These are phyloP conservation scores for Candida andamanensis DNA, from an alignment of 805 yeast genomes.

Conservation along the genomic window DNA sequence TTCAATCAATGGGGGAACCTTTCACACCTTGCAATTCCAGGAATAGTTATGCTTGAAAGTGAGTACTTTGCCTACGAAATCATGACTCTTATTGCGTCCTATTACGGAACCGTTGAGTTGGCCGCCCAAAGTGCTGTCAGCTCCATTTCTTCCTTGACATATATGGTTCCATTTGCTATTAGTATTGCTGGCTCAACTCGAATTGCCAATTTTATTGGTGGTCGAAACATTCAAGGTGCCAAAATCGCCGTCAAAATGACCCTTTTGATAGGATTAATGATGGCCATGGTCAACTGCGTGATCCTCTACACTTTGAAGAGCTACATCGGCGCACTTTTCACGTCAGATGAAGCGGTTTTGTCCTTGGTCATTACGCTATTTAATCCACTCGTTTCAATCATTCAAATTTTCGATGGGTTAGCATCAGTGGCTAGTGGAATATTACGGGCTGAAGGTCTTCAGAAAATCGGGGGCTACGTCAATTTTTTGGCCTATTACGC, in stretches of 20 bases:
- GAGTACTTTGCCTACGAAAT: slow-evolving; percentile 44
- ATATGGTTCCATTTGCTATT: slow-evolving; percentile 44
- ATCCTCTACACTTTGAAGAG: slow-evolving; percentile 42
- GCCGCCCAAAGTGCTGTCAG: slow-evolving; percentile 51
- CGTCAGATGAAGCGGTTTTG: slow-evolving; percentile 56
- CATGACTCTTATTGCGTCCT: slow-evolving; percentile 41
- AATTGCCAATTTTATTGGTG: slow-evolving; percentile 43
- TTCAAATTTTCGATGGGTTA: slow-evolving; percentile 65
- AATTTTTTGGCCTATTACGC: slow-evolving; percentile 69
- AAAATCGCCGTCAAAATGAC: slow-evolving; percentile 30
- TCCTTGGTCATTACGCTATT: slow-evolving; percentile 47
- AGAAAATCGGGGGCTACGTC: slow-evolving; percentile 64
- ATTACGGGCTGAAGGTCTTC: slow-evolving; percentile 72
- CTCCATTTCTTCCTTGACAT: slow-evolving; percentile 40
- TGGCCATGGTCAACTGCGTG: slow-evolving; percentile 36
- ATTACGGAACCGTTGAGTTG: slow-evolving; percentile 44
- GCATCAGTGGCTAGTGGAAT: slow-evolving; percentile 71
- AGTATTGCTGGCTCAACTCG: slow-evolving; percentile 42
- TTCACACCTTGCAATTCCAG: slow-evolving; percentile 38
- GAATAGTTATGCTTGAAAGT: slow-evolving; percentile 41
- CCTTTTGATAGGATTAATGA: slow-evolving; percentile 23
- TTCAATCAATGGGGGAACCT: slow-evolving; percentile 33
- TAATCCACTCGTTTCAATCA: slow-evolving; percentile 55
- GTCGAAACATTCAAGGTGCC: slow-evolving; percentile 34
- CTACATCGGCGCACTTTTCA: slow-evolving; percentile 54